A percentile compares a stretch with the other conserved stretches of the same genome.
phyloP scores from a whole-genome alignment of 73 alveolate genomes.

The Breviolum minutum region DNA sequence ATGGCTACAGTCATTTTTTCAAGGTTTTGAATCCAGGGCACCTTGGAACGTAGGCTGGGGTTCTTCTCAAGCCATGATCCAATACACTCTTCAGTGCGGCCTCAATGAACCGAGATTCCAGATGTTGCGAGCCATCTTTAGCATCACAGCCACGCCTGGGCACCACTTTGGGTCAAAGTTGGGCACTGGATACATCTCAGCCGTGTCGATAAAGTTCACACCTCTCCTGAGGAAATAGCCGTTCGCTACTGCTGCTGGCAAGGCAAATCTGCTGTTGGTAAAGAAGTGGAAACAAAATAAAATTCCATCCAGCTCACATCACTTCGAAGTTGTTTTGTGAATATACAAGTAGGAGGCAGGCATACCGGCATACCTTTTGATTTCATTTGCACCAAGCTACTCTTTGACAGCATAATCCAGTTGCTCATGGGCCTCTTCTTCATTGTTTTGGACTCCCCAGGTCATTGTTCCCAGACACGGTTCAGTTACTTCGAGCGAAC shows the following conservation, averaged over 20 bases:
- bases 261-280: background rate
- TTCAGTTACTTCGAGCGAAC: conserved; percentile 62
- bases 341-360: background rate
- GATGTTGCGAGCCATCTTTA: background rate
- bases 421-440: conserved; percentile 92
- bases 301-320: background rate
- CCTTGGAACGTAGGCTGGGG: conserved; percentile 52
- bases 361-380: background rate
- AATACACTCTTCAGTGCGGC: conserved; percentile 84
- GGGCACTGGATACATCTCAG: conserved; percentile 95
- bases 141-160: conserved; percentile 24
- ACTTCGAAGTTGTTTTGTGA: background rate
- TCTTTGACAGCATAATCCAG: conserved; percentile 84
- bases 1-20: background rate
- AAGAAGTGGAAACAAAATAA: background rate
- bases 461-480: conserved; percentile 95
- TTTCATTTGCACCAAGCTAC: background rate
- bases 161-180: conserved; percentile 90
- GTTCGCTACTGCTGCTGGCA: background rate
- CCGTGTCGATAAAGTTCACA: conserved; percentile 94
- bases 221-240: conserved; percentile 32
- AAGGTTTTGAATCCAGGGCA: background rate
- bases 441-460: conserved; percentile 92
- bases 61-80: conserved; percentile 77
- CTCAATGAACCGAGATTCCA: background rate